phyloP scores from a whole-genome alignment of 2,329 filamentous ascomycete species.

The Claviceps purpurea region DNA sequence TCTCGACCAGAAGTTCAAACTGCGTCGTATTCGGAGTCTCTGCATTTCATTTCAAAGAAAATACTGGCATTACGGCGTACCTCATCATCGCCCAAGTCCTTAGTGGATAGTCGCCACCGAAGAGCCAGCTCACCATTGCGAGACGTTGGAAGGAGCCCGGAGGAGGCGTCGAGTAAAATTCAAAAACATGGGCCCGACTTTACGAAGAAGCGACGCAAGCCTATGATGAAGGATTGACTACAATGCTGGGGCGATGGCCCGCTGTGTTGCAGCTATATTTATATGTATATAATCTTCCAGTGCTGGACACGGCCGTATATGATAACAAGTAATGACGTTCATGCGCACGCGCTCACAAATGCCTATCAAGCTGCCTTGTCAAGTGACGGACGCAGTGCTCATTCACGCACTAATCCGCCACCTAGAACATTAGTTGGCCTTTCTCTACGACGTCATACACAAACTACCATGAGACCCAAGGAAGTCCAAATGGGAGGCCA shows the following conservation, averaged over 20 bases:
- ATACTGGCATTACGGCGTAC: slow-evolving; percentile 19
- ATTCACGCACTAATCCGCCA: no score
- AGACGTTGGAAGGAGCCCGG: slow-evolving; percentile 31
- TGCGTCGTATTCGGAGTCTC: slow-evolving; percentile 25
- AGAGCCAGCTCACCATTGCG: slow-evolving; percentile 11
- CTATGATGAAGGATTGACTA: slow-evolving; percentile 28
- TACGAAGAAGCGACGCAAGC: slow-evolving; percentile 25
- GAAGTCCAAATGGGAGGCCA: no score
- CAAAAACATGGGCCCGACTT: slow-evolving; percentile 32
- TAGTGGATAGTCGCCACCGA: slow-evolving; percentile 14
- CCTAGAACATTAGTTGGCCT: no score
- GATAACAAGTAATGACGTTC: not conserved
- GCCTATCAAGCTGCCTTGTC: not conserved
- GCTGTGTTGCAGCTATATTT: slow-evolving; percentile 25
- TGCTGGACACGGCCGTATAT: slow-evolving; percentile 24
- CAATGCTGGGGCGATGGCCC: slow-evolving; percentile 15
- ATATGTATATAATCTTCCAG: slow-evolving; percentile 19
- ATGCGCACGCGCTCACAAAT: not conserved
- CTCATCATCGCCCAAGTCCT: slow-evolving; percentile 23
- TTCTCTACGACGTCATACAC: no score
- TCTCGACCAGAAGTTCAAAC: slow-evolving; percentile 24
- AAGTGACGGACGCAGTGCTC: not conserved
- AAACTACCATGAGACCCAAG: no score
- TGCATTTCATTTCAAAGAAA: slow-evolving; percentile 17
- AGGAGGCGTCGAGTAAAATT: slow-evolving; percentile 31